Evolutionary conservation across 2,329 filamentous ascomycete species (phyloP).

Genomic region (Pseudovirgaria hyperparasitica): DNA sequence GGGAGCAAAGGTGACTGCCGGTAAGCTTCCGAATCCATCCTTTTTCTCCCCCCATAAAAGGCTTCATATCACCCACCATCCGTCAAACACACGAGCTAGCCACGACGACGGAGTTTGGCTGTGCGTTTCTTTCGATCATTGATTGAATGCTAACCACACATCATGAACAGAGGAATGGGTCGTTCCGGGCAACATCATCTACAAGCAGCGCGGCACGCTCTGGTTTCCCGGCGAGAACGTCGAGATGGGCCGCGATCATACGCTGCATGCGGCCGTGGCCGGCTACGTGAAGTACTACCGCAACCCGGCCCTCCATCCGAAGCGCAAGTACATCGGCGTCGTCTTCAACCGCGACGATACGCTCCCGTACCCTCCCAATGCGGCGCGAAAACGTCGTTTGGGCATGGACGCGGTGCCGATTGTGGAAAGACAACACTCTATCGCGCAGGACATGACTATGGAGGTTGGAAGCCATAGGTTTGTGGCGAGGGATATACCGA

Average conservation of each 20-base stretch:
- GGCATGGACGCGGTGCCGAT: constrained; percentile 49
- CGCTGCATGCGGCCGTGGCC: constrained; percentile 71
- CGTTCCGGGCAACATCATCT: constrained; percentile 93
- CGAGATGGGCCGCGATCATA: constrained; percentile 91
- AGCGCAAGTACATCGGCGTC: constrained; percentile 89
- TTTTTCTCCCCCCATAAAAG: neutral
- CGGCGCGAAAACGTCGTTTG: constrained; percentile 60
- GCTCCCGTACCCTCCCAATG: constrained; percentile 64
- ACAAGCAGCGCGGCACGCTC: constrained; percentile 84
- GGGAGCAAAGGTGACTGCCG: constrained; percentile 85
- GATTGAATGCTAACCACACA: constrained; percentile 5
- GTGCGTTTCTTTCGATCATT: neutral
- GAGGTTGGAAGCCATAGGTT: constrained; percentile 10
- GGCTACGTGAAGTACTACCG: constrained; percentile 97
- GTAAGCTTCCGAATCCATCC: constrained; percentile 32
- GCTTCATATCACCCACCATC: neutral
- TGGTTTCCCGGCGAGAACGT: constrained; percentile 96
- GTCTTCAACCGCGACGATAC: constrained; percentile 71
- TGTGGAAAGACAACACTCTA: constrained; percentile 5
- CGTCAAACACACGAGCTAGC: neutral
- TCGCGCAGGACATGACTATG: constrained; percentile 6
- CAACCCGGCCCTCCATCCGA: constrained; percentile 69
- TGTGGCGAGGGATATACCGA: constrained; percentile 12
- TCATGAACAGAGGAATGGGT: constrained; percentile 67
- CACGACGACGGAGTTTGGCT: neutral